Evolutionary conservation across 164 flowering plant genomes (phyloP).

Genomic region (Houttuynia cordata): DNA sequence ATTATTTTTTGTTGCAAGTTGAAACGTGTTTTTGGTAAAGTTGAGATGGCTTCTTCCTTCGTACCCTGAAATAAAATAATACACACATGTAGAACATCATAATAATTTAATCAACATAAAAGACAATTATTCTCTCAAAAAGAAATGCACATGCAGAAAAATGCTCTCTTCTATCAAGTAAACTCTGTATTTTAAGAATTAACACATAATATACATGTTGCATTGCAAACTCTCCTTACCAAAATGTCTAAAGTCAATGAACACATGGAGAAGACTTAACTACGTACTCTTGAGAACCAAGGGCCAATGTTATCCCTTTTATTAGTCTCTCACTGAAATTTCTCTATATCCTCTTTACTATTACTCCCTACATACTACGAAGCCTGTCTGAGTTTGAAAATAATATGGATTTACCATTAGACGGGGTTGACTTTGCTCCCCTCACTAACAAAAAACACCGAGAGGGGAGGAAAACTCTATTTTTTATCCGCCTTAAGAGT

Average conservation of each 20-base stretch:
- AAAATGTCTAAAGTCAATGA: not conserved
- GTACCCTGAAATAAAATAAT: not conserved
- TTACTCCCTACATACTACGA: not conserved
- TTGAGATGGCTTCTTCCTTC: not conserved
- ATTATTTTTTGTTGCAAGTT: not conserved
- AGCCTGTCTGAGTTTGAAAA: not conserved
- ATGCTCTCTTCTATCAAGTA: not conserved
- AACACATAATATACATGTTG: not conserved
- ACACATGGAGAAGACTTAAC: not conserved
- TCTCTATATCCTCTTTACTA: not conserved
- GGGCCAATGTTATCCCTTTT: not conserved
- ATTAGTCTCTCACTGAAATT: not conserved
- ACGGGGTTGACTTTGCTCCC: too few species aligned
- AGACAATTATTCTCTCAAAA: not conserved
- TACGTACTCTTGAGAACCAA: not conserved
- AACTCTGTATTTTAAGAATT: not conserved
- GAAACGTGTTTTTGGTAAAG: constrained; percentile 1
- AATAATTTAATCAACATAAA: not conserved
- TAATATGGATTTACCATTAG: too few species aligned
- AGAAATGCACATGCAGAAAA: not conserved
- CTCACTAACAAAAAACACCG: too few species aligned
- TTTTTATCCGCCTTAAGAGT: too few species aligned
- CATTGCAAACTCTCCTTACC: too few species aligned
- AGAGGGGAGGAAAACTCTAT: too few species aligned
- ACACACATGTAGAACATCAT: not conserved